Base-by-base conservation (phyloP, 2,329 filamentous ascomycete species). In the Claviceps sp. region DNA sequence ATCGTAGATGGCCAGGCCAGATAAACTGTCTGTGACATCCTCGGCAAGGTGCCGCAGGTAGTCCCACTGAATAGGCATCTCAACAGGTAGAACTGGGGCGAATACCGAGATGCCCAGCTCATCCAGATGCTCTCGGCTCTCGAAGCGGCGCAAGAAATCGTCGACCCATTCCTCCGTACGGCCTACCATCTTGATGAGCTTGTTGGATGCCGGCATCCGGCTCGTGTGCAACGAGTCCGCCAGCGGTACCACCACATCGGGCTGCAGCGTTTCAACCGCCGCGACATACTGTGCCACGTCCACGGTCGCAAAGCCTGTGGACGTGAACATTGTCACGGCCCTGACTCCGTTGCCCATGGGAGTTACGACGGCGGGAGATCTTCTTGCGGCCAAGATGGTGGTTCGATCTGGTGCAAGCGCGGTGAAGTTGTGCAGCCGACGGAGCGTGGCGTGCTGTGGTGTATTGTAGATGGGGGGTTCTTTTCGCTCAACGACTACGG, bases 101-200 rank as follows among this genome's bases (percentile, higher is more conserved):
- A 85, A 79, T 57, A 85, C 67, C 3, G 72, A 67, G 26, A 71
- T 65, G 1, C 56, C 64, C 5, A 59, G 47, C 14, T 60, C 61
- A 6, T 61, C 60, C 14, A 60, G 54, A 13, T 54, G 62, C 20
- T 63, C 59, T 18, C 61, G 60, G 26, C 56, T 57, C 47, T 59
- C 58, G 11, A 62, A 56, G n/a, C 62, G 57, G 20, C 64, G 63
- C 38, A 89, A 72, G 49, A 88, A 80, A 56, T 85, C 78, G 24
- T 80, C 77, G 18, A 91, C 72, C 88, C 89, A 97, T 40, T 79
- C 77, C 63, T 93, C 85, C 1, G 88, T 95, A 52, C 91, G 77
- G 62, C 93, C 88, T 24, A 82, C 84, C 82, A 95, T 96, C 61
- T 87, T 89, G 38, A 81, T 74, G 47, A 85, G 79, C 46, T 90